Percentiles rank a stretch among this genome's conserved stretches.
Conservation (phyloP, 2,329 filamentous ascomycete species). For the Rachicladosporium sp. region DNA sequence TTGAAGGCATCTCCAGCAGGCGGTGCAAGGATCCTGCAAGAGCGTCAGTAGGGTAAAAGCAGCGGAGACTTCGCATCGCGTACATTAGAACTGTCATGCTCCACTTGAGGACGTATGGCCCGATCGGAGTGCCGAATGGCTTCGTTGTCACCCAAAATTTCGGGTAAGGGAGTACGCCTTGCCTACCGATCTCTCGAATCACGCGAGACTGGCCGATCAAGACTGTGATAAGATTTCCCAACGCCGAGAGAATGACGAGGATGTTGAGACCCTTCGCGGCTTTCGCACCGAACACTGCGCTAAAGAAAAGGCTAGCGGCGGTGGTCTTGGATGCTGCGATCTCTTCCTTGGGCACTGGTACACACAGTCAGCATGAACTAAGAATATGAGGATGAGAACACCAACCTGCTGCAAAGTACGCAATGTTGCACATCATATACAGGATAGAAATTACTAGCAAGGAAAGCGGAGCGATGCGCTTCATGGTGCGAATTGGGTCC, state of each 20-base stretch:
- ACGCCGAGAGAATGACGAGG: constrained; percentile 44
- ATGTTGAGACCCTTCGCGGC: constrained; percentile 45
- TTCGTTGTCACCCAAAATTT: constrained; percentile 50
- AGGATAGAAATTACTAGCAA: constrained; percentile 37
- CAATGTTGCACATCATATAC: constrained; percentile 47
- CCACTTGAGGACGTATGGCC: constrained; percentile 48
- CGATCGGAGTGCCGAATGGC: constrained; percentile 51
- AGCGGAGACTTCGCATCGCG: no score
- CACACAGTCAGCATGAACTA: constrained; percentile 19
- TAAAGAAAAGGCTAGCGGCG: constrained; percentile 47
- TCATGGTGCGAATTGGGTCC: constrained; percentile 45
- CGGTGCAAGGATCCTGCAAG: constrained; percentile 37
- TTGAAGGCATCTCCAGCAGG: constrained; percentile 53
- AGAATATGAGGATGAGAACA: background rate
- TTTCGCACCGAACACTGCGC: constrained; percentile 42
- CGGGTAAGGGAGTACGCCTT: constrained; percentile 50
- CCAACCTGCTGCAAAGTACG: constrained; percentile 43
- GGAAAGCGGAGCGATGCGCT: constrained; percentile 36
- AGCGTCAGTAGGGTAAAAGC: no score
- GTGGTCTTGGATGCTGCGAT: constrained; percentile 42
- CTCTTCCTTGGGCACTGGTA: constrained; percentile 37
- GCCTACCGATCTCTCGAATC: constrained; percentile 48
- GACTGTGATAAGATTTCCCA: constrained; percentile 47
- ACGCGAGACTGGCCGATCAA: constrained; percentile 43
- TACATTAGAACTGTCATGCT: constrained; percentile 42